A percentile compares a stretch with the other conserved stretches of the same genome.
Evolutionary conservation across 2,329 filamentous ascomycete genomes (phyloP).

Genomic region (Venturia oleaginea): DNA sequence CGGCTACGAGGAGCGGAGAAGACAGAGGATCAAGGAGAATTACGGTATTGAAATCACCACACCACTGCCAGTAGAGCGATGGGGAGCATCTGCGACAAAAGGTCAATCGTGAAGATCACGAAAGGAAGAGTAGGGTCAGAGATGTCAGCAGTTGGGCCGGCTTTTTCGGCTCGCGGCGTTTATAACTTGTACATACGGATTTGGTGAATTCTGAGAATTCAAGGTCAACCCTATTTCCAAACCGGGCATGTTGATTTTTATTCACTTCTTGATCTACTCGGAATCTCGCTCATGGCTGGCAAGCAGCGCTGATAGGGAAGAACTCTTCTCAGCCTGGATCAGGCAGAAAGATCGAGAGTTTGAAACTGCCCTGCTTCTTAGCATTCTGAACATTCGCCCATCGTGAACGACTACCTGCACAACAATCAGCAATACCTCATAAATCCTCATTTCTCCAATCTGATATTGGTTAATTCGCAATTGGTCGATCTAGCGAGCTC

Average conservation of each 20-base stretch:
- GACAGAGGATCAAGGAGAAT: slow-evolving; percentile 71
- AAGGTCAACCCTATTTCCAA: not conserved
- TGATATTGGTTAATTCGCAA: not conserved
- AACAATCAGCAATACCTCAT: not conserved
- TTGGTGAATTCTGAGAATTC: not conserved
- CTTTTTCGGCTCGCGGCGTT: not conserved
- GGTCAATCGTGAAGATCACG: not conserved
- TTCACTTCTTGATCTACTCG: not conserved
- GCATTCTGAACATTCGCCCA: too few relatives aligned
- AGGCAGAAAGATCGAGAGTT: not conserved
- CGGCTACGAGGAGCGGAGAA: slow-evolving; percentile 77
- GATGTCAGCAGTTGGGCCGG: not conserved
- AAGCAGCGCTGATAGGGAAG: not conserved
- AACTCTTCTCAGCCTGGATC: not conserved
- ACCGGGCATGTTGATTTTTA: not conserved
- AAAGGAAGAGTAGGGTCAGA: not conserved
- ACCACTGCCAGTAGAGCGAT: slow-evolving; percentile 1
- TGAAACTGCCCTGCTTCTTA: too few relatives aligned
- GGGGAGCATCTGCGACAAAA: not conserved
- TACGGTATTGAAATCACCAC: slow-evolving; percentile 70
- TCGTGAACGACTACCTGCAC: too few relatives aligned
- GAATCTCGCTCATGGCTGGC: not conserved
- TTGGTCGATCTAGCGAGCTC: not conserved
- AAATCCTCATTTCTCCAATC: not conserved
- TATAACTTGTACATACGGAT: not conserved